A percentile compares a stretch with the other conserved stretches of the same genome.
These are phyloP conservation scores for Coemansia javaensis DNA, from an alignment of 192 early-diverging fungal genomes.

Conservation along the genomic window DNA sequence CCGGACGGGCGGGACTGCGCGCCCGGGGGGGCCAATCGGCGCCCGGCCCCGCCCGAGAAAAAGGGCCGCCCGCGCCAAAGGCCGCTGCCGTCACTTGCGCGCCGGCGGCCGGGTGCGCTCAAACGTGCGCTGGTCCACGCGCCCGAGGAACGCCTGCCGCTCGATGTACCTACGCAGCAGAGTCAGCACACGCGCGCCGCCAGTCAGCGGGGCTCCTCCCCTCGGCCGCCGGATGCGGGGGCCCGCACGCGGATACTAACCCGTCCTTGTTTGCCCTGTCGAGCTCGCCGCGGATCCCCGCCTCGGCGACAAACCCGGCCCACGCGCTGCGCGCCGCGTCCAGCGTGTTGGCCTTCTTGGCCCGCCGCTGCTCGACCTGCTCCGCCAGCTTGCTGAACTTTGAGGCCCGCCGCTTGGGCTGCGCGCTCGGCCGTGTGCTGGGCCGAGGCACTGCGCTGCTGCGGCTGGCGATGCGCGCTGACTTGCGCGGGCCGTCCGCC, in stretches of 20 bases:
- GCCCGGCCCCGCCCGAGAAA: too few relatives aligned
- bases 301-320: constrained; percentile 35
- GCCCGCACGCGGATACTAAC: too few relatives aligned
- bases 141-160: constrained; percentile 43
- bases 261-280: constrained; percentile 50
- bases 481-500: constrained; percentile 4
- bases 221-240: too few relatives aligned
- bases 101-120: constrained; percentile 12
- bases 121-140: constrained; percentile 40
- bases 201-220: too few relatives aligned
- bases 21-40: too few relatives aligned
- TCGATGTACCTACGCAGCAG: too few relatives aligned
- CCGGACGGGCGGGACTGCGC: too few relatives aligned
- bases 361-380: constrained; percentile 35
- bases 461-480: constrained; percentile 7
- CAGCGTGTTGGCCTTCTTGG: constrained; percentile 38
- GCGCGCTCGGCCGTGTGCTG: neutral
- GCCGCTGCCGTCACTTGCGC: constrained; percentile 20
- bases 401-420: constrained; percentile 18
- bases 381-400: constrained; percentile 46
- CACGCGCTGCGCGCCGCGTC: constrained; percentile 41
- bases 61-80: too few relatives aligned
- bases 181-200: too few relatives aligned
- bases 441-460: neutral
- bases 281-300: constrained; percentile 48